Percentiles rank a stretch among this genome's conserved stretches.
These are phyloP conservation scores for Lathyrus tuberosus DNA, from an alignment of 306 rosid species.

Conservation along the genomic window DNA sequence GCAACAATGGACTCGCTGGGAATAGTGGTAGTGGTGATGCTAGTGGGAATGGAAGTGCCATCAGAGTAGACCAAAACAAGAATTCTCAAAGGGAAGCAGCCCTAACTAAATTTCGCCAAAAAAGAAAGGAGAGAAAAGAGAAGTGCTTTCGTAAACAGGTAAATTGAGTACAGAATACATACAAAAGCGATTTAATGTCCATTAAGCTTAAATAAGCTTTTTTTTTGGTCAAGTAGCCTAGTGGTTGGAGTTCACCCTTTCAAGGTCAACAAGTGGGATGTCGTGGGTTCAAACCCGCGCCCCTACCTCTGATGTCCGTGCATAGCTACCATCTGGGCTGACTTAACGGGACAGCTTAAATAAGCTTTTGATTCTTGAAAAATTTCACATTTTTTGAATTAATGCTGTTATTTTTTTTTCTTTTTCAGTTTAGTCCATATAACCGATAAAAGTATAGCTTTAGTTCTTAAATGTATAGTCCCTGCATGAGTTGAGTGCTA, in stretches of 20 bases:
- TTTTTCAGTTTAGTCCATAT: neutral
- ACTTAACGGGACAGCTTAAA: neutral
- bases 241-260: too few relatives aligned
- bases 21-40: constrained; percentile 70
- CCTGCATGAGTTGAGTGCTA: neutral
- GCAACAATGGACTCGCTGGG: constrained; percentile 53
- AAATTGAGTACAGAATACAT: constrained; percentile 29
- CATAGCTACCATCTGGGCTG: too few relatives aligned
- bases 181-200: constrained; percentile 4
- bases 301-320: too few relatives aligned
- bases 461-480: constrained; percentile 5
- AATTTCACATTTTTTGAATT: neutral
- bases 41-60: constrained; percentile 63
- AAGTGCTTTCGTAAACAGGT: constrained; percentile 82
- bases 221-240: too few relatives aligned
- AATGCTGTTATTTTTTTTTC: neutral
- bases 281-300: too few relatives aligned
- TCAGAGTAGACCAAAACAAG: constrained; percentile 57
- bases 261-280: too few relatives aligned
- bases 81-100: constrained; percentile 76
- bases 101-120: constrained; percentile 73
- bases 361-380: neutral
- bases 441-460: neutral
- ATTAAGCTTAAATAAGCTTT: neutral
- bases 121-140: constrained; percentile 76